Evolutionary conservation across 225 moss, liverwort and hornwort genomes (phyloP), one percentile per base, ranked within the genome.

Genomic region (Sphagnum contortum): DNA sequence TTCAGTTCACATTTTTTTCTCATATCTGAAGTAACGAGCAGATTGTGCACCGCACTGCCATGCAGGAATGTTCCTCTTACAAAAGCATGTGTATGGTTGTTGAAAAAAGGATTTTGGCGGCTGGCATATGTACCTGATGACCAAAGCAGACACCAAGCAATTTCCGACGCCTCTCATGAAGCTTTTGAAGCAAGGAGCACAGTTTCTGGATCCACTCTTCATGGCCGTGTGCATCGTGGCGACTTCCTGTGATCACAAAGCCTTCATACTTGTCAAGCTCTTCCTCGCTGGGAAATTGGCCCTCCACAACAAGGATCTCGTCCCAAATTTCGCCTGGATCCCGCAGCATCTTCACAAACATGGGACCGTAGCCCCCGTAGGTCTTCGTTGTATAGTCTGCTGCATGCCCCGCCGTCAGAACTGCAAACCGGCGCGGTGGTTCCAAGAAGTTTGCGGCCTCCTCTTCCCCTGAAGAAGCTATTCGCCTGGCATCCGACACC

Each of bases 261-360:
- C 90, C 96, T 55, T 92, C 90, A 68, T 91, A 98, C 48, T 72
- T 78, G 58, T 69, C 80, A 61, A 92, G 74, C 55, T 88, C 83
- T 47, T 89, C 88, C 2, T 66, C 68, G 14, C 68, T 66, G 12
- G 96, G 92, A 55, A 96, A 96, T 55, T 88, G 60, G 13, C 87
- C 92, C n/a, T 96, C 92, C 3, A 92, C 71, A 5, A 90, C 87
- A 4, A 77, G 70, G 72, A 76, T 84, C 57, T 88, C 77, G 59
- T 96, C 88, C 96, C 96, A 96, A 11, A 71, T 73, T 10, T 96
- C 92, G 4, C 76, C 69, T 1, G 92, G 88, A 57, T 96, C 92
- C 48, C 81, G 75, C 14, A 96, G 74, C 57, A 96, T 71, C 48
- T 73, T 77, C 45, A 87, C 66, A 66, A 92, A 90, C 85, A 96